These are phyloP conservation scores for Thelonectria discophora DNA, from an alignment of 2,329 filamentous ascomycete genomes.

Conservation along the genomic window DNA sequence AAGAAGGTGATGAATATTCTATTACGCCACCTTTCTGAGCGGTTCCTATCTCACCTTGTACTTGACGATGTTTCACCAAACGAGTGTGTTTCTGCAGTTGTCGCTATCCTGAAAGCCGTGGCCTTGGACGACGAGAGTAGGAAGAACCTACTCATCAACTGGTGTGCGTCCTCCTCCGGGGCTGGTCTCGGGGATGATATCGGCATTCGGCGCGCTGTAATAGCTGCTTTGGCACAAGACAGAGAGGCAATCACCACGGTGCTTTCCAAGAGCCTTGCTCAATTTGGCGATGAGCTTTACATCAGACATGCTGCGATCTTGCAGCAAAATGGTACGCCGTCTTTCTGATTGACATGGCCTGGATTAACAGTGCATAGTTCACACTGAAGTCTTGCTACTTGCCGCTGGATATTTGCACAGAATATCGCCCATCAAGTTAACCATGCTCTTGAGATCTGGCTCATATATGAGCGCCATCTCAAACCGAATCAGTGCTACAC, in stretches of 20 bases:
- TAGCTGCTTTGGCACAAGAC: conserved; percentile 65
- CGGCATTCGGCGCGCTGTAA: conserved; percentile 72
- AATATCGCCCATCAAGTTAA: conserved; percentile 70
- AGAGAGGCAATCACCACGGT: conserved; percentile 62
- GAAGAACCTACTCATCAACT: conserved; percentile 66
- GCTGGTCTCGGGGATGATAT: conserved; percentile 71
- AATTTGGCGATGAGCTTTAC: conserved; percentile 87
- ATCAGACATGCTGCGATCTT: conserved; percentile 85
- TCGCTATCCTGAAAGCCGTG: conserved; percentile 63
- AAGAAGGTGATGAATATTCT: conserved; percentile 43
- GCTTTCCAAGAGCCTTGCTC: conserved; percentile 73
- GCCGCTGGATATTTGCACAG: conserved; percentile 79
- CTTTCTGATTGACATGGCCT: background rate
- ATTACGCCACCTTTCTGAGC: conserved; percentile 55
- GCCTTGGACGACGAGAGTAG: conserved; percentile 57
- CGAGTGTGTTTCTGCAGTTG: conserved; percentile 63
- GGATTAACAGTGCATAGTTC: conserved; percentile 62
- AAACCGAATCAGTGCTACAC: conserved; percentile 82
- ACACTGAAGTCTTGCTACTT: conserved; percentile 81
- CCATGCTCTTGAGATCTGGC: conserved; percentile 74
- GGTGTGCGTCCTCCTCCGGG: conserved; percentile 71
- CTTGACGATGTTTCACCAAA: conserved; percentile 45
- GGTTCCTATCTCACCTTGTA: conserved; percentile 51
- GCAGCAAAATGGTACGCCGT: conserved; percentile 81
- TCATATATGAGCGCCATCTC: conserved; percentile 82